phyloP scores from a whole-genome alignment of 345 rosid genomes.

The Turnera subulata region DNA sequence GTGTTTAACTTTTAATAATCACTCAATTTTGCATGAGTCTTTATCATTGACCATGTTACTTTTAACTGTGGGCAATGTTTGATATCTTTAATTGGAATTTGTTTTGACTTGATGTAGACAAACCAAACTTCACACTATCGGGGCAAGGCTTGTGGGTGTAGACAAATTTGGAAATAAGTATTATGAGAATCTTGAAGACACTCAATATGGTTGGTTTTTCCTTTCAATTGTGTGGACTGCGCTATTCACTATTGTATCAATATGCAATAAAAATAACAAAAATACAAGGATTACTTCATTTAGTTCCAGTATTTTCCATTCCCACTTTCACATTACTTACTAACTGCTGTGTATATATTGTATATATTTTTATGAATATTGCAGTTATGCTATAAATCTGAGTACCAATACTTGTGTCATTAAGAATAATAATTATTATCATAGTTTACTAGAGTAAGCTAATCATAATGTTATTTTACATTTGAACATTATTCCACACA shows the following conservation, averaged over 20 bases:
- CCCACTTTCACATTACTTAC: too few relatives aligned
- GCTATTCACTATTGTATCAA: background rate
- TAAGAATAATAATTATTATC: too few relatives aligned
- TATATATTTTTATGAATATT: too few relatives aligned
- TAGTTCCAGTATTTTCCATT: too few relatives aligned
- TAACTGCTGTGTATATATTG: too few relatives aligned
- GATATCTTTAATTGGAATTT: background rate
- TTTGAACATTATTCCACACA: too few relatives aligned
- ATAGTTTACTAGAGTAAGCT: too few relatives aligned
- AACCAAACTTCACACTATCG: conserved; percentile 87
- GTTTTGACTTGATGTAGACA: conserved; percentile 53
- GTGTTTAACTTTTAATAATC: background rate
- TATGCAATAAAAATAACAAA: too few relatives aligned
- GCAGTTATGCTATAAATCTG: too few relatives aligned
- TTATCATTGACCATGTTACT: background rate
- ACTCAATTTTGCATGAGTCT: background rate
- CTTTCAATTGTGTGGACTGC: background rate
- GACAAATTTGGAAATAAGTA: conserved; percentile 94
- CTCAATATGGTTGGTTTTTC: conserved; percentile 57
- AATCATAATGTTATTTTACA: too few relatives aligned
- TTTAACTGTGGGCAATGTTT: background rate
- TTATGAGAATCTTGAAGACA: conserved; percentile 66
- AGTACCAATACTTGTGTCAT: too few relatives aligned
- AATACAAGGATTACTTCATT: too few relatives aligned
- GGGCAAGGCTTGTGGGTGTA: conserved; percentile 78